Evolutionary conservation across 495 filamentous ascomycete genomes (phyloP), one percentile per base, ranked within the genome.

Genomic region (Annulohypoxylon stygium): DNA sequence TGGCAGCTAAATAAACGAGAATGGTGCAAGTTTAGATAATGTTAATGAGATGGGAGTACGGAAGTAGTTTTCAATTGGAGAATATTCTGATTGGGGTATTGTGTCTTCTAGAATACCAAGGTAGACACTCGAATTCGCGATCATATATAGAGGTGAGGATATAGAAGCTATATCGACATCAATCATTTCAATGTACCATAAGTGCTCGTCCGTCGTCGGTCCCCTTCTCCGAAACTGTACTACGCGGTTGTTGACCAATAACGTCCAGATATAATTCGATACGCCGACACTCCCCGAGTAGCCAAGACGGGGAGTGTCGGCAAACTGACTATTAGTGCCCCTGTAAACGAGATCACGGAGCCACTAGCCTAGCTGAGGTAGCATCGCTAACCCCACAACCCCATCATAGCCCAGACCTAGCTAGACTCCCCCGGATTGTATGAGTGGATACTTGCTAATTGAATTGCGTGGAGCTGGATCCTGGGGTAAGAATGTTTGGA

Each of bases 351-450:
- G 14, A 33, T 57, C 33, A 39, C 14, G 55, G 55, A 41, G 34
- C 12, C 16, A 37, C 54, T 39, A 59, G 25, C 8, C 48, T 18
- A 50, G 9, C 48, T 26, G 25, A 51, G 23, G 34, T 59, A 59
- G 8, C 55, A 59, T 59, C 10, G 36, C 16, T 20, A 59, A 59
- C 55, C 55, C 55, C 55, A 59, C 55, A 59, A 59, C 55, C 55
- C 55, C 55, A 39, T 59, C 51, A 34, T 7, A 23, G 23, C 34
- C 55, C 34, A 59, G 55, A n/a, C 33, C 34, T 10, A 20, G n/a
- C 33, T 59, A 11, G 55, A 59, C 55, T 59, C 14, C 55, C 55
- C 55, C 55, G 16, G 30, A 59, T 59, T 41, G 34, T 59, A 39
- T 33, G 16, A 37, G 34, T 37, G 34, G 55, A 39, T 39, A 41